phyloP scores from a whole-genome alignment of 768 basidiomycete species.

The Hygrophorus russula region DNA sequence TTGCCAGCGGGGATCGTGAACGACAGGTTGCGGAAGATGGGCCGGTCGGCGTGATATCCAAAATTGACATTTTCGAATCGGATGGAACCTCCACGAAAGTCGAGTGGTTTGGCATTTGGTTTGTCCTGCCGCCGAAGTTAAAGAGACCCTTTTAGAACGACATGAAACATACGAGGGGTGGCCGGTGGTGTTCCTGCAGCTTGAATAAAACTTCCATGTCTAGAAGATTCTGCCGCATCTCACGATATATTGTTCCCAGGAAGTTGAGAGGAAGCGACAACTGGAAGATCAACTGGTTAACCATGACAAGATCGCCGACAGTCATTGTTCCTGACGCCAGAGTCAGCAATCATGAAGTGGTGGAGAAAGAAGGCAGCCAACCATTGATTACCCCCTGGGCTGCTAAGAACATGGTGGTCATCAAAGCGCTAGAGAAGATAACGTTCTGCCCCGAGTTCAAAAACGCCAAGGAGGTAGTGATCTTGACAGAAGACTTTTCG shows the following conservation, averaged over 20 bases:
- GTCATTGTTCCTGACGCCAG: slow-evolving; percentile 82
- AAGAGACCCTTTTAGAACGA: not conserved
- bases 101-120: slow-evolving; percentile 54
- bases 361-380: slow-evolving; percentile 20
- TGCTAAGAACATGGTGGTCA: slow-evolving; percentile 91
- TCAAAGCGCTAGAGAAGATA: slow-evolving; percentile 91
- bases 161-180: slow-evolving; percentile 38
- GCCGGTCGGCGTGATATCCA: slow-evolving; percentile 83
- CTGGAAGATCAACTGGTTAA: slow-evolving; percentile 97
- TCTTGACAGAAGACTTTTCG: slow-evolving; percentile 87
- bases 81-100: slow-evolving; percentile 75
- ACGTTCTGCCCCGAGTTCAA: slow-evolving; percentile 96
- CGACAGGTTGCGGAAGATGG: slow-evolving; percentile 79
- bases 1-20: slow-evolving; percentile 94
- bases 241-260: slow-evolving; percentile 93
- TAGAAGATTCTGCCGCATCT: slow-evolving; percentile 88
- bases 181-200: slow-evolving; percentile 70
- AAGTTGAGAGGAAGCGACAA: slow-evolving; percentile 95
- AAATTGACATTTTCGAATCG: slow-evolving; percentile 89
- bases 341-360: not conserved
- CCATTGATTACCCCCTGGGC: slow-evolving; percentile 92
- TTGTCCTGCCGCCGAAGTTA: slow-evolving; percentile 41
- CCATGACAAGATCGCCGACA: slow-evolving; percentile 97
- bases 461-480: slow-evolving; percentile 86
- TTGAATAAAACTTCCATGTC: slow-evolving; percentile 97